These are phyloP conservation scores for Hygrocybe punicea DNA, from an alignment of 768 basidiomycete genomes.

Conservation along the genomic window DNA sequence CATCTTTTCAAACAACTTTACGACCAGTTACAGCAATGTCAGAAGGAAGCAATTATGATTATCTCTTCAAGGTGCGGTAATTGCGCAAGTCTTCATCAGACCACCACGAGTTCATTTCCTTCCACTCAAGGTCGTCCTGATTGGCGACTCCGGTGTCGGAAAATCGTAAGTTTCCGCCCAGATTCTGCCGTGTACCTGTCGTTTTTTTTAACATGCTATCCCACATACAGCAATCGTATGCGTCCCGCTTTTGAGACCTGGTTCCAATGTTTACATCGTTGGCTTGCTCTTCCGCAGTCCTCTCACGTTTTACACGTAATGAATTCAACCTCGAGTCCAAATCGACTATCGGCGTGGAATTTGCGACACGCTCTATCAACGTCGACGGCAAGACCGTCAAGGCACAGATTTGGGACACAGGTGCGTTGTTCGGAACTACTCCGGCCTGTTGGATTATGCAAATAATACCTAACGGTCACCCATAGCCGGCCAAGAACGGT, in stretches of 20 bases:
- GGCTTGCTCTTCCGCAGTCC: conserved; percentile 53
- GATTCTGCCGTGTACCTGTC: conserved; percentile 4
- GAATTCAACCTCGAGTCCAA: conserved; percentile 99
- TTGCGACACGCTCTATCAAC: conserved; percentile 90
- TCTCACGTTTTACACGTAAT: conserved; percentile 98
- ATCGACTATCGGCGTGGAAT: conserved; percentile 99
- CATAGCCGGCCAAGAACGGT: conserved; percentile 96
- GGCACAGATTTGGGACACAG: conserved; percentile 99
- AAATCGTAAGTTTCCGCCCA: conserved; percentile 68
- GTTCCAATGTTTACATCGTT: too few species aligned
- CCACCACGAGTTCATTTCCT: conserved; percentile 8
- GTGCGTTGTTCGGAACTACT: conserved; percentile 43
- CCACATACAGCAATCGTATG: conserved; percentile 34
- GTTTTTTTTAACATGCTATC: not conserved
- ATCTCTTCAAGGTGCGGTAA: conserved; percentile 89
- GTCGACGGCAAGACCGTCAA: conserved; percentile 98
- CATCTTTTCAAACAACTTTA: not conserved
- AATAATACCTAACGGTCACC: not conserved
- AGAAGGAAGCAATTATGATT: conserved; percentile 96
- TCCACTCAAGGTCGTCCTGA: conserved; percentile 79
- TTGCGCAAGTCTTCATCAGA: not conserved
- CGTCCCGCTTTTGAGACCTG: not conserved
- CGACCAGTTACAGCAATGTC: conserved; percentile 51
- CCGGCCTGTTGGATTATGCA: not conserved
- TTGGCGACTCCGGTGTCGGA: conserved; percentile 98